Evolutionary conservation across 23 red algal species (phyloP), one percentile per base, ranked within the genome.

Genomic region (Porphyridium purpureum): DNA sequence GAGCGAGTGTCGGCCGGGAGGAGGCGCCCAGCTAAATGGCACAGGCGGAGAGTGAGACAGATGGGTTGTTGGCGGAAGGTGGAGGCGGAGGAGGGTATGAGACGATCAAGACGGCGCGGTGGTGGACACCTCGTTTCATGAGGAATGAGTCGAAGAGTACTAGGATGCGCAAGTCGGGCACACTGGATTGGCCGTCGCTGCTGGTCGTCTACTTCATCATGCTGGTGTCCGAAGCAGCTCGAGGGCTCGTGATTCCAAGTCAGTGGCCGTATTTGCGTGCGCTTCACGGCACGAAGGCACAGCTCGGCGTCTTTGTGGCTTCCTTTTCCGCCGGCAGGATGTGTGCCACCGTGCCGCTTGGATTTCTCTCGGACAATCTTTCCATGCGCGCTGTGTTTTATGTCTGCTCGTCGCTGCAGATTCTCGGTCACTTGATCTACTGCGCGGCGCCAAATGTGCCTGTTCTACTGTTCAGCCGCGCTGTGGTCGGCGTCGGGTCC

Each of bases 261-360:
- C 75, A 75, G 32, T 95, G 79, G 72, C 79, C 88, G 2, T 85
- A 70, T 50, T 60, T 95, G 21, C 34, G 34, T 2, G 70, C 66
- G 4, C 61, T 85, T 0, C 63, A 71, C 22, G 88, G 88, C 30
- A 66, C 79, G 1, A 40, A 66, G 42, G 35, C 61, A n/a, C 5
- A 59, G 8, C 54, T 95, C 5, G 88, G 88, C 24, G 62, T 72
- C 8, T 73, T 95, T 38, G 78, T 95, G n/a, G 78, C 78, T 17
- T 67, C 57, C 7, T 95, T 95, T 53, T 95, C 88, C 7, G 47
- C 80, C 20, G 88, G 88, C 20, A 49, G 88, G 15, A 79, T 95
- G 70, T 32, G 65, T 35, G 73, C 88, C 15, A 84, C 88, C 29
- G 64, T 95, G 21, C 88, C 88, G 7, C 42, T 84, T 24, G 88